These are phyloP conservation scores for Cryptosporidium bovis DNA, from an alignment of 169 alveolate genomes.

Conservation along the genomic window DNA sequence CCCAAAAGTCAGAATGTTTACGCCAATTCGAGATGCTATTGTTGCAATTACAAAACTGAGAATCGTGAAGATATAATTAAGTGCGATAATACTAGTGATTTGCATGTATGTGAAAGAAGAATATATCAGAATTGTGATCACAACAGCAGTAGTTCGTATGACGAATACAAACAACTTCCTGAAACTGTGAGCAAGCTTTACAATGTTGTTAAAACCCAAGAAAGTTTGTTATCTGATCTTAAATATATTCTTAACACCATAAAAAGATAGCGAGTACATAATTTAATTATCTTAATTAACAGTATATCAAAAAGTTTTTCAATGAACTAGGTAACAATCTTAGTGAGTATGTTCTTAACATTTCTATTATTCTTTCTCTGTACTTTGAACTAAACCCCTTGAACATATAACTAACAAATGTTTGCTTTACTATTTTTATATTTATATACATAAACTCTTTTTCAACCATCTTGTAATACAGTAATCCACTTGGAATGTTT, in stretches of 20 bases:
- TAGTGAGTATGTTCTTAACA: slow-evolving; percentile 42
- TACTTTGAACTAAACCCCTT: slow-evolving; percentile 47
- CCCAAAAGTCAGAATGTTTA: neutral
- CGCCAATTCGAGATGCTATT: neutral
- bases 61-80: neutral
- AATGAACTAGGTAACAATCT: slow-evolving; percentile 42
- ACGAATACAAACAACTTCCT: neutral
- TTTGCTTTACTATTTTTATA: slow-evolving; percentile 35
- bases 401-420: slow-evolving; percentile 44
- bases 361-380: slow-evolving; percentile 44
- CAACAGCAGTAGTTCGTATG: neutral
- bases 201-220: slow-evolving; percentile 42
- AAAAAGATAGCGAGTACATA: neutral
- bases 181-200: slow-evolving; percentile 54
- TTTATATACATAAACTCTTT: slow-evolving; percentile 16
- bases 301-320: slow-evolving; percentile 5
- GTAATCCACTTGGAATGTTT: slow-evolving; percentile 30
- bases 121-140: neutral
- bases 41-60: neutral
- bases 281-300: neutral
- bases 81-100: neutral
- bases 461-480: slow-evolving; percentile 29
- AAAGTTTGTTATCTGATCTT: slow-evolving; percentile 18
- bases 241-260: slow-evolving; percentile 34
- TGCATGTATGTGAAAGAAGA: neutral